Evolutionary conservation across 352 stramenopile species (phyloP).

Genomic region (Phytophthora europaea): DNA sequence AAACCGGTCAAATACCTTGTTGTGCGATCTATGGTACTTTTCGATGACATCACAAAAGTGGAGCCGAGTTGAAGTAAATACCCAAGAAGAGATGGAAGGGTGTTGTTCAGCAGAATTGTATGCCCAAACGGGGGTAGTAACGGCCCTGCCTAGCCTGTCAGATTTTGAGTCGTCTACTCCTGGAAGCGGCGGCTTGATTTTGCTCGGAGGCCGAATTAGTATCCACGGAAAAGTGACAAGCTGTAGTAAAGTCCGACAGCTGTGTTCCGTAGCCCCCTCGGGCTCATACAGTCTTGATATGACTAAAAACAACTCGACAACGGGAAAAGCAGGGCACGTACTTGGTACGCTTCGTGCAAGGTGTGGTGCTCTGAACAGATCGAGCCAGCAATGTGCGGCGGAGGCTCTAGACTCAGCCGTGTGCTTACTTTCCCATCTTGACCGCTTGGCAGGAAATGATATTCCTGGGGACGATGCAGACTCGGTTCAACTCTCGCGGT

Average conservation of each 20-base stretch:
- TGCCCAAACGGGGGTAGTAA: slow-evolving; percentile 54
- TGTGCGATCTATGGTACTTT: slow-evolving; percentile 86
- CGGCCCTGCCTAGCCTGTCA: slow-evolving; percentile 49
- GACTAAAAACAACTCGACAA: slow-evolving; percentile 61
- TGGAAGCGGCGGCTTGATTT: slow-evolving; percentile 41
- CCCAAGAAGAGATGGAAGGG: slow-evolving; percentile 57
- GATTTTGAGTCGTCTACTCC: slow-evolving; percentile 38
- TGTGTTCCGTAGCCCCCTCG: slow-evolving; percentile 44
- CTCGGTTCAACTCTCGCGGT: slow-evolving; percentile 83
- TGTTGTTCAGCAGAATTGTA: slow-evolving; percentile 56
- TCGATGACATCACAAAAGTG: slow-evolving; percentile 77
- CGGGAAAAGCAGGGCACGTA: slow-evolving; percentile 62
- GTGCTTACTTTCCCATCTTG: slow-evolving; percentile 82
- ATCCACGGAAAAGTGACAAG: slow-evolving; percentile 32
- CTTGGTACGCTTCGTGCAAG: slow-evolving; percentile 61
- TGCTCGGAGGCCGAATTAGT: slow-evolving; percentile 55
- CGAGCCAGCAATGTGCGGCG: slow-evolving; percentile 56
- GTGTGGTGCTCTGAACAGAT: slow-evolving; percentile 40
- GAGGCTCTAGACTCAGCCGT: slow-evolving; percentile 70
- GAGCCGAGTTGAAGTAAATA: slow-evolving; percentile 62
- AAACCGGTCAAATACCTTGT: slow-evolving; percentile 50
- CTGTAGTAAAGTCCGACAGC: slow-evolving; percentile 42
- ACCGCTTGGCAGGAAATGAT: slow-evolving; percentile 81
- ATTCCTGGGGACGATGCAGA: slow-evolving; percentile 79
- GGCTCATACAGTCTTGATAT: slow-evolving; percentile 57